These are phyloP conservation scores for Coniella lustricola DNA, from an alignment of 2,329 filamentous ascomycete genomes.

Conservation along the genomic window DNA sequence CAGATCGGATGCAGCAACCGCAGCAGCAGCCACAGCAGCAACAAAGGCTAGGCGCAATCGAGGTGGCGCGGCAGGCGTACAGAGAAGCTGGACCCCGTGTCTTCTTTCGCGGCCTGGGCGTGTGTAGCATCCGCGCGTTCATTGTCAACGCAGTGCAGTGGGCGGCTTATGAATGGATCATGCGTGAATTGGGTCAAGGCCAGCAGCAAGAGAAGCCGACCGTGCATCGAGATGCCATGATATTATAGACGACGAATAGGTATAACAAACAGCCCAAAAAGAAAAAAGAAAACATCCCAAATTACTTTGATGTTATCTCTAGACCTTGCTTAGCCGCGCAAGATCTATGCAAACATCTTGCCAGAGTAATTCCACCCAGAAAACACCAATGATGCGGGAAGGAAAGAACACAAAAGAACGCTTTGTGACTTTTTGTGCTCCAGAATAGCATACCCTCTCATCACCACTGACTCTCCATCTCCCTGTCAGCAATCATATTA, in stretches of 20 bases:
- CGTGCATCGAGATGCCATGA: not conserved
- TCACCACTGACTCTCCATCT: conserved; percentile 24
- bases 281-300: too few relatives aligned
- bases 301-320: too few relatives aligned
- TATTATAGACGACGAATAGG: not conserved
- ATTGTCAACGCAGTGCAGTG: conserved; percentile 91
- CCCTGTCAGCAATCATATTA: conserved; percentile 24
- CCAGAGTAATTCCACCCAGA: too few relatives aligned
- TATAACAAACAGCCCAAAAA: too few relatives aligned
- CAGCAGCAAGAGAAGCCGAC: conserved; percentile 9
- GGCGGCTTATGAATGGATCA: conserved; percentile 86
- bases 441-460: not conserved
- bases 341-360: too few relatives aligned
- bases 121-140: conserved; percentile 83
- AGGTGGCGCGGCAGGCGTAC: conserved; percentile 62
- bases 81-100: conserved; percentile 50
- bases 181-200: conserved; percentile 48
- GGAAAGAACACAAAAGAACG: not conserved
- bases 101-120: conserved; percentile 67
- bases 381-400: not conserved
- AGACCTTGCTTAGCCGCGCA: too few relatives aligned
- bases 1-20: conserved; percentile 5
- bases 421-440: not conserved
- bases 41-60: conserved; percentile 45
- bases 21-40: conserved; percentile 13